Evolutionary conservation across 371 early-diverging fungal species (phyloP).

Genomic region (Dichotomocladium elegans): DNA sequence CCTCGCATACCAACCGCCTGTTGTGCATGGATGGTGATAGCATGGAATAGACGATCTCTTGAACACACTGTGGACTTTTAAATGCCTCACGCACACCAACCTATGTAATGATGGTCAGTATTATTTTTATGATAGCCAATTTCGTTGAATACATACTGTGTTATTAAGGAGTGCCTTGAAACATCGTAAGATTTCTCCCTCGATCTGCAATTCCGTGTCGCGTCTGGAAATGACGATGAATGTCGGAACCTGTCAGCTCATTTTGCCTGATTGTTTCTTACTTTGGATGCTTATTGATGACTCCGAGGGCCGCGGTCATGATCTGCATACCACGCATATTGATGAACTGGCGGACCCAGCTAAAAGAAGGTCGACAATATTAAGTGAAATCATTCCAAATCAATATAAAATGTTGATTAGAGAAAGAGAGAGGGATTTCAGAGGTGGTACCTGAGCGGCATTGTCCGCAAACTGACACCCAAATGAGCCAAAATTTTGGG

Average conservation of each 20-base stretch:
- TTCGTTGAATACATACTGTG: slow-evolving; percentile 30
- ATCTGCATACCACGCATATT: slow-evolving; percentile 66
- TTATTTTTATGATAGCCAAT: neutral
- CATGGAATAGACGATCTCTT: slow-evolving; percentile 71
- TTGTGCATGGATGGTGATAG: slow-evolving; percentile 71
- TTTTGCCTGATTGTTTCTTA: too few species aligned
- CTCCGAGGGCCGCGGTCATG: slow-evolving; percentile 57
- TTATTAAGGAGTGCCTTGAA: slow-evolving; percentile 77
- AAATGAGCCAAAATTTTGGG: slow-evolving; percentile 54
- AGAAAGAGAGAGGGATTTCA: neutral
- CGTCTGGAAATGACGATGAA: too few species aligned
- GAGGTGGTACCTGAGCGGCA: slow-evolving; percentile 77
- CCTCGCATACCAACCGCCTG: slow-evolving; percentile 74
- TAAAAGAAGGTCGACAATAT: too few species aligned
- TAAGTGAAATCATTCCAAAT: too few species aligned
- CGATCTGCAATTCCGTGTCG: slow-evolving; percentile 62
- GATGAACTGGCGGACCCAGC: slow-evolving; percentile 66
- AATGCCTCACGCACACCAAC: slow-evolving; percentile 81
- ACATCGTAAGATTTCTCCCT: slow-evolving; percentile 76
- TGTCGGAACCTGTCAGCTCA: too few species aligned
- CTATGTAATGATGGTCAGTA: slow-evolving; percentile 14
- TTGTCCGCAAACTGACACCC: slow-evolving; percentile 65
- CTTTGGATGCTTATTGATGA: slow-evolving; percentile 48
- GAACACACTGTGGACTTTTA: slow-evolving; percentile 63
- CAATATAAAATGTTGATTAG: neutral